Evolutionary conservation across 495 filamentous ascomycete genomes (phyloP).

Genomic region (Penicillium angulare): DNA sequence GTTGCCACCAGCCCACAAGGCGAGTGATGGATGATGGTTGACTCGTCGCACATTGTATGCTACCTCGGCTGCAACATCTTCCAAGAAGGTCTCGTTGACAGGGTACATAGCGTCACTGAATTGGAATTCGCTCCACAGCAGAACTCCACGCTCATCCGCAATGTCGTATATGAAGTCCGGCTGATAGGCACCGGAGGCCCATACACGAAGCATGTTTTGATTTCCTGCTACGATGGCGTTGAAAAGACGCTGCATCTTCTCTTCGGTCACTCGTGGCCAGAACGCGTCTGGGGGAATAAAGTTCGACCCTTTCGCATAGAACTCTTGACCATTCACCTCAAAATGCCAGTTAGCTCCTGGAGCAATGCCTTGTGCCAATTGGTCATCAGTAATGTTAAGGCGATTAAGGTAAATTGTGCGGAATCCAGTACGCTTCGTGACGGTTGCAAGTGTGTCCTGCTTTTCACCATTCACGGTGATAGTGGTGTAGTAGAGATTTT

Average conservation of each 20-base stretch:
- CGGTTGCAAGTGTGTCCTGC: constrained; percentile 36
- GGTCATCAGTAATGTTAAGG: constrained; percentile 55
- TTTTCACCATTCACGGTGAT: constrained; percentile 39
- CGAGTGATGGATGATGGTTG: constrained; percentile 68
- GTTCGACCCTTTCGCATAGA: constrained; percentile 67
- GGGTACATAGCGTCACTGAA: constrained; percentile 67
- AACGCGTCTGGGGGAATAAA: constrained; percentile 67
- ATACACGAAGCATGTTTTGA: constrained; percentile 71
- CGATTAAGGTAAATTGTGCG: constrained; percentile 68
- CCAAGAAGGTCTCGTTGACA: constrained; percentile 52
- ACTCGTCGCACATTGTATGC: constrained; percentile 61
- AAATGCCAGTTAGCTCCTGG: constrained; percentile 69
- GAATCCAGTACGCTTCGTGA: constrained; percentile 61
- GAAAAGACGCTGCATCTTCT: constrained; percentile 54
- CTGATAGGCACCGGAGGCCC: constrained; percentile 62
- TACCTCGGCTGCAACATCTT: constrained; percentile 57
- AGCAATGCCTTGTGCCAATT: constrained; percentile 57
- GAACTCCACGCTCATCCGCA: constrained; percentile 62
- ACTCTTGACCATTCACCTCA: constrained; percentile 65
- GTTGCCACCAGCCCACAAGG: constrained; percentile 66
- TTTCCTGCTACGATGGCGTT: constrained; percentile 56
- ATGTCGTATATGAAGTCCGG: constrained; percentile 69
- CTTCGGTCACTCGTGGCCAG: constrained; percentile 61
- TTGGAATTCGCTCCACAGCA: constrained; percentile 69
- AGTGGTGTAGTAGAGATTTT: constrained; percentile 59